phyloP scores from a whole-genome alignment of 2,329 filamentous ascomycete genomes.

The Penicillium sp. region DNA sequence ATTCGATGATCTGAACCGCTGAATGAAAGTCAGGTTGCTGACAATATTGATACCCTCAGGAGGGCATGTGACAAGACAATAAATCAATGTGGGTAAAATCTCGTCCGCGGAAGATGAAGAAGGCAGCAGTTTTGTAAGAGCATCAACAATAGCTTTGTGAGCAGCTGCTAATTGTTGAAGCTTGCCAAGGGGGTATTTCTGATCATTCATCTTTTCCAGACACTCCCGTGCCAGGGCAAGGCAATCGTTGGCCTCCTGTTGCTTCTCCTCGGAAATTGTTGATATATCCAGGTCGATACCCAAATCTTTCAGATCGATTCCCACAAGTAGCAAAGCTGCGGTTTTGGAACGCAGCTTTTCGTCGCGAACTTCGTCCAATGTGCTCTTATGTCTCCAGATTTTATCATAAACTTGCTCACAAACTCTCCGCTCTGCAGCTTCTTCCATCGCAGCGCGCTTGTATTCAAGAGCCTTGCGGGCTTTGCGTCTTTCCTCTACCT shows the following conservation, averaged over 20 bases:
- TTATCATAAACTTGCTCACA: conserved; percentile 83
- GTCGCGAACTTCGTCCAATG: conserved; percentile 90
- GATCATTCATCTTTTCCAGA: conserved; percentile 78
- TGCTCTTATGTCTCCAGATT: conserved; percentile 87
- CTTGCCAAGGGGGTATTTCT: conserved; percentile 86
- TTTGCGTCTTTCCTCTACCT: conserved; percentile 76
- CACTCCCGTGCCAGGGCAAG: conserved; percentile 69
- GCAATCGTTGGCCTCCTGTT: conserved; percentile 68
- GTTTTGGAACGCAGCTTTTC: conserved; percentile 93
- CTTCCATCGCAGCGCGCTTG: conserved; percentile 75
- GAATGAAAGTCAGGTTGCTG: conserved; percentile 93
- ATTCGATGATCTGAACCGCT: conserved; percentile 78
- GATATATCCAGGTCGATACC: conserved; percentile 67
- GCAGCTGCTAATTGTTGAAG: conserved; percentile 82
- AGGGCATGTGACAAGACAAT: conserved; percentile 86
- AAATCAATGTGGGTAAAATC: conserved; percentile 94
- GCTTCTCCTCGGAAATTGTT: conserved; percentile 55
- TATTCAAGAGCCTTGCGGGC: conserved; percentile 74
- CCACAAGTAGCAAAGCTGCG: conserved; percentile 83
- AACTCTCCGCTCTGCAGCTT: conserved; percentile 82
- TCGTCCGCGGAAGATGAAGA: conserved; percentile 90
- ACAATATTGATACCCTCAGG: conserved; percentile 83
- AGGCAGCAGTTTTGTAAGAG: conserved; percentile 63
- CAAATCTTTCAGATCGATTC: conserved; percentile 82
- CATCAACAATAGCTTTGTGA: conserved; percentile 93